Evolutionary conservation across 305 asterid genomes (phyloP).

Genomic region (Andrographis paniculata): DNA sequence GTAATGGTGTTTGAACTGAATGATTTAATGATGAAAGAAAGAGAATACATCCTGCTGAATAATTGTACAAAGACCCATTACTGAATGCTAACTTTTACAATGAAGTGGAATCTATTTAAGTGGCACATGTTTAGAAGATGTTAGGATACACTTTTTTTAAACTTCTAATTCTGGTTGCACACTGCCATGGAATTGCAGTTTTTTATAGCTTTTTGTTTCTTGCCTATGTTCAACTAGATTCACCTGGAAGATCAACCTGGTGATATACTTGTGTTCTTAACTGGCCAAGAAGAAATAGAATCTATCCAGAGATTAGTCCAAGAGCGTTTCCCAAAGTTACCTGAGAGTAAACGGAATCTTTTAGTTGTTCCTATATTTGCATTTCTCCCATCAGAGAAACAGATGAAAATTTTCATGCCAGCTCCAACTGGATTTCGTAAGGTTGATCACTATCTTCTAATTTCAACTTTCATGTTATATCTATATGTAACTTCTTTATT

Average conservation of each 20-base stretch:
- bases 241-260: slow-evolving; percentile 90
- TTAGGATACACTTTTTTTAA: no score
- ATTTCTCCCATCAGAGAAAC: slow-evolving; percentile 94
- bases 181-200: background rate
- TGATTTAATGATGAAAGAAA: no score
- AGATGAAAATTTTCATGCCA: slow-evolving; percentile 83
- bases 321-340: slow-evolving; percentile 65
- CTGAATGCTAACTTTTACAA: slow-evolving; percentile 1
- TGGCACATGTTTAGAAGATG: background rate
- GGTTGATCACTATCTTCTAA: slow-evolving; percentile 37
- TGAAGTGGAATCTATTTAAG: background rate
- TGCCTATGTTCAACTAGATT: slow-evolving; percentile 43
- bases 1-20: no score
- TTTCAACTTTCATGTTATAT: background rate
- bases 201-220: slow-evolving; percentile 3
- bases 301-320: slow-evolving; percentile 77
- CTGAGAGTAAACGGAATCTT: slow-evolving; percentile 66
- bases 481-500: background rate
- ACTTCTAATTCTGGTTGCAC: no score
- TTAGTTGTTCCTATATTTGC: slow-evolving; percentile 71
- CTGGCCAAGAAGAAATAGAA: slow-evolving; percentile 99
- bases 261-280: slow-evolving; percentile 90
- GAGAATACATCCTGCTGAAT: no score
- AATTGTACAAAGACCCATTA: background rate
- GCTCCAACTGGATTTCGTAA: slow-evolving; percentile 78